Conservation (phyloP, 1,284 basidiomycete species). For the Puccinia triticina region DNA sequence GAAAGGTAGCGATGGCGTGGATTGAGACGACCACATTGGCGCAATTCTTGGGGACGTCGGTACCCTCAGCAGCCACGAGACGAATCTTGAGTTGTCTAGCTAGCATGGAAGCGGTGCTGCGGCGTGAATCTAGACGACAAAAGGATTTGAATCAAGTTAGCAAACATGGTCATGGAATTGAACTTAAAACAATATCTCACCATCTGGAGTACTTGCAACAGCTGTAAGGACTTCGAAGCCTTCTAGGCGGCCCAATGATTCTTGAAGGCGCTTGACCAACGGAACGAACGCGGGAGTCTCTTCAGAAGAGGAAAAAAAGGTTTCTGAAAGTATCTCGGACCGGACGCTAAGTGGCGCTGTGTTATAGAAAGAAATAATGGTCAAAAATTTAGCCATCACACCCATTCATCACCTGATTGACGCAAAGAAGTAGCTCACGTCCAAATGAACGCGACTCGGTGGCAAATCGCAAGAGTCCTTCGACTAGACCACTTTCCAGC, state of each 20-base stretch:
- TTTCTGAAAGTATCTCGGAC: constrained; percentile 44
- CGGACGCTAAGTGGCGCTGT: not conserved
- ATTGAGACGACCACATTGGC: constrained; percentile 91
- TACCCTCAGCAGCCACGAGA: constrained; percentile 80
- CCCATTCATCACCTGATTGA: not conserved
- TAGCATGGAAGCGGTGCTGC: constrained; percentile 79
- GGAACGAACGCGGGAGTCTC: constrained; percentile 64
- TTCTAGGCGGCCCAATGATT: constrained; percentile 87
- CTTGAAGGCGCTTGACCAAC: constrained; percentile 92
- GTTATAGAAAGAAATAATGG: not conserved
- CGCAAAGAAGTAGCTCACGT: constrained; percentile 59
- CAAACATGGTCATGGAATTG: constrained; percentile 34
- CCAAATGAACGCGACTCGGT: constrained; percentile 69
- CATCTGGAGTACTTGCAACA: constrained; percentile 70
- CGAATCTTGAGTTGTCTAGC: constrained; percentile 85
- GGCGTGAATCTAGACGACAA: constrained; percentile 70
- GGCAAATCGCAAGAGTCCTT: constrained; percentile 79
- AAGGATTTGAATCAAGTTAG: constrained; percentile 51
- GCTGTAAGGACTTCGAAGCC: constrained; percentile 90
- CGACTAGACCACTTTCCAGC: constrained; percentile 87
- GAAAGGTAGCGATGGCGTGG: constrained; percentile 93
- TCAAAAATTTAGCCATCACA: not conserved
- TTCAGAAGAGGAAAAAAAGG: constrained; percentile 50
- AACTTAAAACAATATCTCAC: constrained; percentile 62
- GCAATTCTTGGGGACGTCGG: constrained; percentile 79